A percentile compares a stretch with the other conserved stretches of the same genome.
phyloP scores from a whole-genome alignment of 176 grass and related monocot species.

The Saccharum spontaneum region DNA sequence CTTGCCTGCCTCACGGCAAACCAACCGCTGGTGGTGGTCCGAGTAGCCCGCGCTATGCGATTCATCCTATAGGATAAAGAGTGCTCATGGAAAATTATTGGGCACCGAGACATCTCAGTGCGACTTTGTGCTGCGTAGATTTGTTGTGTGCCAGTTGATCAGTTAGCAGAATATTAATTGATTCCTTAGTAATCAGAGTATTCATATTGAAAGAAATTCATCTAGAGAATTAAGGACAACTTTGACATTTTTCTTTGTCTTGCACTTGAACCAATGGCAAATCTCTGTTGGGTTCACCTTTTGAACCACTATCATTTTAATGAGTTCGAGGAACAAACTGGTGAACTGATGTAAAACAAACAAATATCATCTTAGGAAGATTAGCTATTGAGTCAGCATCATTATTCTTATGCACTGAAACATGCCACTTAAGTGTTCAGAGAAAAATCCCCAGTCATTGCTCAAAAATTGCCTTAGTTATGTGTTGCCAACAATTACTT shows the following conservation, averaged over 20 bases:
- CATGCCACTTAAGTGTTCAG: neutral
- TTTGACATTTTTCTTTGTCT: constrained; percentile 35
- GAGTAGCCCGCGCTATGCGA: neutral
- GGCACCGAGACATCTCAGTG: accelerated
- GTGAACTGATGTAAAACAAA: neutral
- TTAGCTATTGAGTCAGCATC: neutral
- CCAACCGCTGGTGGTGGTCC: neutral
- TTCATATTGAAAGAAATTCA: neutral
- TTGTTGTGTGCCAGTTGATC: neutral
- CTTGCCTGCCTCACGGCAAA: neutral
- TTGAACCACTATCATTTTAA: neutral
- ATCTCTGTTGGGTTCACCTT: constrained; percentile 1
- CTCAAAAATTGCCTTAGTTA: neutral
- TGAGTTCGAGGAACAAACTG: neutral
- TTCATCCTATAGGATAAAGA: neutral
- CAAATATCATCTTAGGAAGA: neutral
- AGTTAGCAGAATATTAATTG: neutral
- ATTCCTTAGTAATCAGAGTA: neutral
- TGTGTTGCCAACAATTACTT: neutral
- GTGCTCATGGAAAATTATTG: neutral
- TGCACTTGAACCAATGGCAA: constrained; percentile 30
- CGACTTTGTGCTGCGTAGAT: neutral
- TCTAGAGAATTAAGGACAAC: neutral
- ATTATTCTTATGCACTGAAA: neutral
- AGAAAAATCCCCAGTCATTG: neutral